These are phyloP conservation scores for Mycena galopus DNA, from an alignment of 768 basidiomycete genomes.

Conservation along the genomic window DNA sequence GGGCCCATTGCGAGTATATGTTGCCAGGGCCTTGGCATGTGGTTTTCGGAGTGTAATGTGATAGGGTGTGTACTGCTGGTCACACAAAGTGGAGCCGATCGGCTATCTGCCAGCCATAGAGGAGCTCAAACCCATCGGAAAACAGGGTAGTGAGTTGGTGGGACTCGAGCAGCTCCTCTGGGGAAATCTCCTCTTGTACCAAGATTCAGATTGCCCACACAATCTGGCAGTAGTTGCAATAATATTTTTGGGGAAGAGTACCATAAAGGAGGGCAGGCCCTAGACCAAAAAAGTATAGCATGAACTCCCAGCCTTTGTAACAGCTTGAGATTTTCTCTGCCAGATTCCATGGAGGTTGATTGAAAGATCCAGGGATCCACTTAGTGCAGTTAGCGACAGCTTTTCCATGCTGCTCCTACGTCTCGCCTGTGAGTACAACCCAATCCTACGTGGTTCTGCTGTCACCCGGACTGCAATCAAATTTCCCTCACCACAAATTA, in stretches of 20 bases:
- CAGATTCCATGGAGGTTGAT: background rate
- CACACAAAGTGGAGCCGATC: slow-evolving; percentile 36
- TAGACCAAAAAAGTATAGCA: slow-evolving; percentile 45
- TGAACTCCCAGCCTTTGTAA: slow-evolving; percentile 47
- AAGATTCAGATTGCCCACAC: slow-evolving; percentile 41
- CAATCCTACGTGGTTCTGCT: slow-evolving; percentile 48
- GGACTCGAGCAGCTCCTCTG: too few relatives aligned
- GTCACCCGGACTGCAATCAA: slow-evolving; percentile 37
- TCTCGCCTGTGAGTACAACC: background rate
- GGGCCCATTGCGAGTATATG: slow-evolving; percentile 16
- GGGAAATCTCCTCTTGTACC: too few relatives aligned
- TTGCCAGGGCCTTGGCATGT: slow-evolving; percentile 27
- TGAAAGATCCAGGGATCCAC: background rate
- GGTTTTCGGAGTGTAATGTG: slow-evolving; percentile 29
- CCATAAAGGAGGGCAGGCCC: slow-evolving; percentile 43
- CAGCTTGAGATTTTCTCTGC: too few relatives aligned
- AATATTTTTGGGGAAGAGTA: slow-evolving; percentile 46
- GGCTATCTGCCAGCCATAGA: slow-evolving; percentile 29
- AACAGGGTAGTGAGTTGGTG: background rate
- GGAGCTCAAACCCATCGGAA: slow-evolving; percentile 29
- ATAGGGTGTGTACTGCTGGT: slow-evolving; percentile 30
- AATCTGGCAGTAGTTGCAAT: slow-evolving; percentile 48
- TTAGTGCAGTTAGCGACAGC: background rate
- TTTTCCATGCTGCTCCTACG: background rate
- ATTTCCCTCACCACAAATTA: slow-evolving; percentile 48